Conservation (phyloP, 495 filamentous ascomycete species). For the Xylaria palmicola region DNA sequence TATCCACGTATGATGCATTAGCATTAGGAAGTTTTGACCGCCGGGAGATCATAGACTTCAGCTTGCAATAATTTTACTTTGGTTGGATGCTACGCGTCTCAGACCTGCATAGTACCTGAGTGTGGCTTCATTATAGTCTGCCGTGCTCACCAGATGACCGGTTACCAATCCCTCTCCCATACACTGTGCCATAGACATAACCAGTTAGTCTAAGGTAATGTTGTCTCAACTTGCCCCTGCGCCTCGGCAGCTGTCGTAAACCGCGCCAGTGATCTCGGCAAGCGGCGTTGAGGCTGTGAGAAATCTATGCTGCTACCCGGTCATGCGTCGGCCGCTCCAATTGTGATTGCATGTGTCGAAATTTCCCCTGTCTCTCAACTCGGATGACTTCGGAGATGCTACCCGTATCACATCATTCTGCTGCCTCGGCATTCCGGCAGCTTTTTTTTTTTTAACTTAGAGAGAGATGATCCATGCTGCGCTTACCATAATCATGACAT, state of each 20-base stretch:
- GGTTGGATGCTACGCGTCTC: background rate
- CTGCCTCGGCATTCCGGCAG: background rate
- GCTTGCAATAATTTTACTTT: background rate
- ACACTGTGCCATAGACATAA: background rate
- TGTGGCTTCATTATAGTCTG: background rate
- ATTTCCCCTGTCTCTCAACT: background rate
- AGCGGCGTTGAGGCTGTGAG: background rate
- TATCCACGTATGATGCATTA: too few relatives aligned
- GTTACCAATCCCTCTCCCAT: too few relatives aligned
- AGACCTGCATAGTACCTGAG: conserved; percentile 2
- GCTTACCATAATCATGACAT: too few relatives aligned
- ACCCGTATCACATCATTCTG: background rate
- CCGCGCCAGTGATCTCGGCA: background rate
- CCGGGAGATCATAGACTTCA: background rate
- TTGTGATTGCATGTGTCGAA: background rate
- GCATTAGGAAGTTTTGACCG: too few relatives aligned
- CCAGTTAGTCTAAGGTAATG: background rate
- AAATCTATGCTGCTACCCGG: background rate
- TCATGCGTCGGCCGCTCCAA: background rate
- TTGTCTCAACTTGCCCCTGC: background rate
- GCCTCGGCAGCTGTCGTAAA: background rate
- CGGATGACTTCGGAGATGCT: background rate
- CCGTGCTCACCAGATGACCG: background rate
- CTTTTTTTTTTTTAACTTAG: too few relatives aligned
- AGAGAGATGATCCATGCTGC: too few relatives aligned